phyloP scores from a whole-genome alignment of 495 filamentous ascomycete genomes.

The Emericellopsis terricola region DNA sequence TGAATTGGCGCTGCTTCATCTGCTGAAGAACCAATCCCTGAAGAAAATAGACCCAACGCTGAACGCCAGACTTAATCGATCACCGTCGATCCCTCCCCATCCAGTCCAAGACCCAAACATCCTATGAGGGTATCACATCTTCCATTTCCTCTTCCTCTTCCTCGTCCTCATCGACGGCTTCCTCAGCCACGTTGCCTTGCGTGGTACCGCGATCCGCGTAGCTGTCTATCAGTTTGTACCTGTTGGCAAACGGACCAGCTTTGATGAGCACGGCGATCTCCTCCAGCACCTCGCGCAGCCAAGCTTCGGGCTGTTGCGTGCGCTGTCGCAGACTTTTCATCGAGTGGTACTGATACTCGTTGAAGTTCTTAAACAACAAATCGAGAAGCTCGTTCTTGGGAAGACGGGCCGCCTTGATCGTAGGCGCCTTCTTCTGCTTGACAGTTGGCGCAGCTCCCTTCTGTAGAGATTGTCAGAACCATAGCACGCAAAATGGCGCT shows the following conservation, averaged over 20 bases:
- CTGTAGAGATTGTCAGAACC: slow-evolving; percentile 15
- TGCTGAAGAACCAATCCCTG: too few relatives aligned
- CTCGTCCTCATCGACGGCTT: slow-evolving; percentile 29
- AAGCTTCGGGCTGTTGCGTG: slow-evolving; percentile 76
- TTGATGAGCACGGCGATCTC: slow-evolving; percentile 67
- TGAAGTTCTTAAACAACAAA: slow-evolving; percentile 63
- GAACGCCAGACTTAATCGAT: too few relatives aligned
- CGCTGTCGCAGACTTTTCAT: slow-evolving; percentile 59
- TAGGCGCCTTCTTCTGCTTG: slow-evolving; percentile 30
- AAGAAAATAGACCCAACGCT: too few relatives aligned
- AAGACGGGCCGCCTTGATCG: slow-evolving; percentile 72
- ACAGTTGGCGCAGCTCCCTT: slow-evolving; percentile 18
- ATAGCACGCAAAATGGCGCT: slow-evolving; percentile 1
- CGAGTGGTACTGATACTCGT: slow-evolving; percentile 71
- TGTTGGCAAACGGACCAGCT: slow-evolving; percentile 61
- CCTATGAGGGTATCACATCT: slow-evolving; percentile 39
- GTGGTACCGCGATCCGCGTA: slow-evolving; percentile 38
- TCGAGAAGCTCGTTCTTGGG: slow-evolving; percentile 74
- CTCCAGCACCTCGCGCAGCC: slow-evolving; percentile 68
- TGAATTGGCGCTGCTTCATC: too few relatives aligned
- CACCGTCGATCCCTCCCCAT: too few relatives aligned
- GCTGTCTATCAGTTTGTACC: slow-evolving; percentile 66
- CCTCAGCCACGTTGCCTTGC: slow-evolving; percentile 24
- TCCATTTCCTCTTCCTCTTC: slow-evolving; percentile 57
- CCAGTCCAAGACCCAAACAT: too few relatives aligned